Base-by-base conservation (phyloP, 2,329 filamentous ascomycete species). In the Venturia effusa region DNA sequence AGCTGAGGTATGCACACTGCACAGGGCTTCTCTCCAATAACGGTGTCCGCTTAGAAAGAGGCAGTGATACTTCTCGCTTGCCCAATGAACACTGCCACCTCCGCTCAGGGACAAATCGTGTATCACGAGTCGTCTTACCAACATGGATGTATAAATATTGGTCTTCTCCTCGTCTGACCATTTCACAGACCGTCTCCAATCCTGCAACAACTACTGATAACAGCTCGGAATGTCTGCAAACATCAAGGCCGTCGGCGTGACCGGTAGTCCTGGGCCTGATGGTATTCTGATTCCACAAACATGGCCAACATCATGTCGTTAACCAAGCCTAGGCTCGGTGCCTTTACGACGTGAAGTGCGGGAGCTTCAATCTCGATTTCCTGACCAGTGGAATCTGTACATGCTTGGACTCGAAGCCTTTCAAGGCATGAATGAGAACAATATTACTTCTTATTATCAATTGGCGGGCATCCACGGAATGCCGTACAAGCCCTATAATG, bases 391-490 rank as follows among this genome's bases (percentile, higher is more conserved):
- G 85, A 90, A 88, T 69, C 74, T 95, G 39, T 95, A 88, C 73
- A 77, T 96, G 30, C 81, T 93, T 59, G 88, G 86, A 4, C 79
- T 95, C 64, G 83, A 82, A 68, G 83, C 86, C 75, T 84, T 93
- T 74, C 88, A 92, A 72, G 80, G 78, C 62, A 81, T 81, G 34
- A 77, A 87, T 64, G 87, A 92, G 73, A 77, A 79, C 24, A 77
- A 84, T 61, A 79, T 82, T 51, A 78, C 87, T 32, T 94, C 60
- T 64, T 62, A 68, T 30, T 45, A 24, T 19, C 55, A 32, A 55
- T 37, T 3, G 11, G 40, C 27, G 89, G 88, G 87, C 22, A 90
- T 93, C 68, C 89, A 93, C 71, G 89, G 89, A n/a, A 84, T 87
- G 61, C 89, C 89, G 1, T 80, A 78, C 67, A 72, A 73, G 32